Evolutionary conservation across 2,329 filamentous ascomycete genomes (phyloP), one percentile per base, ranked within the genome.

Genomic region (Sarocladiaceae sp.): DNA sequence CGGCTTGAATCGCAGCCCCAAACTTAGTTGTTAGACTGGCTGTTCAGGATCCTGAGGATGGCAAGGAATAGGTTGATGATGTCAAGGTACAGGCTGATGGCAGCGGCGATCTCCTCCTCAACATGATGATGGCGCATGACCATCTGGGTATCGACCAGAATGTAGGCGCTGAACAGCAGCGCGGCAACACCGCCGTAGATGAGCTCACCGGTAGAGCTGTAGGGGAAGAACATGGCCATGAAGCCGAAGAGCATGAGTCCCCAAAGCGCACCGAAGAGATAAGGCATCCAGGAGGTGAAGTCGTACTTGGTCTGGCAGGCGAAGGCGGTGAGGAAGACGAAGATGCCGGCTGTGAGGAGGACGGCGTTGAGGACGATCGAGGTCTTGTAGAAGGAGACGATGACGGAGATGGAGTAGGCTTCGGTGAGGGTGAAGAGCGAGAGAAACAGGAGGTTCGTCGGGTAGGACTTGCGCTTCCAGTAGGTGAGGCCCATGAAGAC

Each of bases 251-350:
- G 76, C 57, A 99, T 79, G 54, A 97, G 73, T 6, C 88, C 86
- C 94, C 94, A 97, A 17, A 99, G 80, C 0, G 79, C 86, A 54
- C 92, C 92, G 63, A 95, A 95, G 3, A 97, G 82, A 67, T 97
- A 97, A 17, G 94, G 93, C 77, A 93, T 89, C 93, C 94, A 99
- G 58, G 83, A 87, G 1, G 93, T 97, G 68, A 99, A 99, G 76
- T 99, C 94, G 67, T 99, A 99, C 70, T 95, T 96, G 58, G 88
- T 89, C 76, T 99, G 94, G 81, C 92, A 96, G 48, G 94, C 94
- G 68, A 99, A 97, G 40, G 92, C 71, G 1, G 87, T 90, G 50
- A 91, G 80, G 63, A 89, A 83, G 61, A 90, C 75, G 65, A 93
- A 92, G 64, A 92, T 88, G 50, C 86, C 88, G 15, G 85, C 87